Conservation (phyloP, 2,329 filamentous ascomycete species). For the Pseudogymnoascus sp. region DNA sequence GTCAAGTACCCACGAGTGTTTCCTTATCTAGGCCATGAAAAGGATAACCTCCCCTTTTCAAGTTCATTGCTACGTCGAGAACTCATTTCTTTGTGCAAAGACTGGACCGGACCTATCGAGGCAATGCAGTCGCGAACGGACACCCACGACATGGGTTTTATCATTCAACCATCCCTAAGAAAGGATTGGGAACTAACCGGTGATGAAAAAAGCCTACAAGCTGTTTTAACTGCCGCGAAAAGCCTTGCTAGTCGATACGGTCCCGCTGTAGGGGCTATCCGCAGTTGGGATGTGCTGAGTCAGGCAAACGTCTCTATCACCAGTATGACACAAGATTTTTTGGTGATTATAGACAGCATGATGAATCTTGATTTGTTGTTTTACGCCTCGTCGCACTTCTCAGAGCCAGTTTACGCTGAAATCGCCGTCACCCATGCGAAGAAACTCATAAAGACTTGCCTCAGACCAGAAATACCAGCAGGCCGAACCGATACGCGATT, state of each 20-base stretch:
- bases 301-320: constrained; percentile 24
- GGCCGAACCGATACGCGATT: constrained; percentile 17
- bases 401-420: constrained; percentile 12
- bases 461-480: constrained; percentile 26
- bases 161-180: constrained; percentile 42
- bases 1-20: constrained; percentile 27
- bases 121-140: constrained; percentile 35
- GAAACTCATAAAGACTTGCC: constrained; percentile 30
- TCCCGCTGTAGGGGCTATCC: constrained; percentile 37
- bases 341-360: constrained; percentile 39
- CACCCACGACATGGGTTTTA: constrained; percentile 48
- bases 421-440: constrained; percentile 34
- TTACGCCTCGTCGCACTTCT: constrained; percentile 1
- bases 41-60: not conserved
- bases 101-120: constrained; percentile 34
- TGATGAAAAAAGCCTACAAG: constrained; percentile 32
- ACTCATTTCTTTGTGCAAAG: constrained; percentile 23
- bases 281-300: constrained; percentile 39
- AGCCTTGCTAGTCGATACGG: constrained; percentile 38
- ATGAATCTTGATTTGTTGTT: not conserved
- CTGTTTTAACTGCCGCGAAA: constrained; percentile 37
- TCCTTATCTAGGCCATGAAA: not conserved
- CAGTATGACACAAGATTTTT: constrained; percentile 30
- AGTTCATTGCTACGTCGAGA: constrained; percentile 11
- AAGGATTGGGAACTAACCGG: constrained; percentile 41